These are phyloP conservation scores for Globisporangium mamillatum DNA, from an alignment of 352 stramenopile species.

Conservation along the genomic window DNA sequence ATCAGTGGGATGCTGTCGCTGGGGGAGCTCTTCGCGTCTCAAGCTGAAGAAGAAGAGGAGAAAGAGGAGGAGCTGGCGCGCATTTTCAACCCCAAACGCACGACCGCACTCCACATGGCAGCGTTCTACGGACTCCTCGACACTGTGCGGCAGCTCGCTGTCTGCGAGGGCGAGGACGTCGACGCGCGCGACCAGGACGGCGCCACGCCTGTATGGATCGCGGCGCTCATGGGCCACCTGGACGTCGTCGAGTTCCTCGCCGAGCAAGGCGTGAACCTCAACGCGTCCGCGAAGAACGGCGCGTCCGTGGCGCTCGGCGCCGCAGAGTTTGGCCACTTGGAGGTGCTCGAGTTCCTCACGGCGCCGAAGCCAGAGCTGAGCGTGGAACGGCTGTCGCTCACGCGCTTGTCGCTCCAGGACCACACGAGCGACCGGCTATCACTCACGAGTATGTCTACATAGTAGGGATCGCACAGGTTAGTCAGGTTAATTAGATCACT, in stretches of 20 bases:
- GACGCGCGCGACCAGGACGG: conserved; percentile 33
- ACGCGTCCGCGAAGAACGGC: conserved; percentile 19
- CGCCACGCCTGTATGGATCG: conserved; percentile 34
- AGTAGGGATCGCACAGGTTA: not conserved
- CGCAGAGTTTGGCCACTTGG: conserved; percentile 32
- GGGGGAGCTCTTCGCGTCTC: not conserved
- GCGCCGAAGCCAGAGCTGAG: conserved; percentile 19
- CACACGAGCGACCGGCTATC: conserved; percentile 8
- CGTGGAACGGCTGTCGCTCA: conserved; percentile 12
- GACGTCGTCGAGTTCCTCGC: conserved; percentile 34
- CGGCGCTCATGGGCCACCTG: conserved; percentile 32
- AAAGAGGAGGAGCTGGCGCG: conserved; percentile 2
- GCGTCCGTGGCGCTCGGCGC: conserved; percentile 25
- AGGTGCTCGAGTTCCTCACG: conserved; percentile 35
- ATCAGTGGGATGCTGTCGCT: not conserved
- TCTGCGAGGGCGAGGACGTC: conserved; percentile 20
- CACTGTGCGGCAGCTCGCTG: conserved; percentile 21
- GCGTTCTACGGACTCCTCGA: conserved; percentile 30
- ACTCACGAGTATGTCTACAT: not conserved
- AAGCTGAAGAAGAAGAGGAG: not conserved
- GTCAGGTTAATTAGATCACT: not conserved
- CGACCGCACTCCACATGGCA: conserved; percentile 37
- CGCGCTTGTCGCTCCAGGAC: conserved; percentile 18
- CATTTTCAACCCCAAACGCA: conserved; percentile 24
- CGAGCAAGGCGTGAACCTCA: conserved; percentile 28